Evolutionary conservation across 495 filamentous ascomycete genomes (phyloP).

Genomic region (Chlorociboria aeruginascens): DNA sequence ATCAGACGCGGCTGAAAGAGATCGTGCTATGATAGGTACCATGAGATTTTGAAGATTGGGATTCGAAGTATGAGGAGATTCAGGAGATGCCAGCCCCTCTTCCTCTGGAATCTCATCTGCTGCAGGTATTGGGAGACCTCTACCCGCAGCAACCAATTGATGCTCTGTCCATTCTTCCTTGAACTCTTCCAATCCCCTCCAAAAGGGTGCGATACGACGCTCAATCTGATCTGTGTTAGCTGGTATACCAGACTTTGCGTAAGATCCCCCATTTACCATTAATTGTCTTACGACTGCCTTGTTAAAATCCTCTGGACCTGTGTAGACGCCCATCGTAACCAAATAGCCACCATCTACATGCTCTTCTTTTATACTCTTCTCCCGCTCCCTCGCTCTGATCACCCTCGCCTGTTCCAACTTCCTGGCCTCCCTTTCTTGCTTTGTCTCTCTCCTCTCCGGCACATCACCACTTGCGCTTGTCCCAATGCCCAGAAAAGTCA

Average conservation of each 20-base stretch:
- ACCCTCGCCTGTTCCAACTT: constrained; percentile 71
- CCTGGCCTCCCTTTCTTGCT: constrained; percentile 80
- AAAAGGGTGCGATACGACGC: constrained; percentile 85
- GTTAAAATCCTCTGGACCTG: constrained; percentile 84
- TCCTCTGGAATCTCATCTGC: constrained; percentile 68
- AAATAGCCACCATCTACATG: constrained; percentile 90
- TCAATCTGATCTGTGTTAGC: constrained; percentile 53
- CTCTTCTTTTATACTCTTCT: constrained; percentile 87
- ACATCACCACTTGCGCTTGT: constrained; percentile 3
- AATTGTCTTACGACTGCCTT: constrained; percentile 83
- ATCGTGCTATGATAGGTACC: constrained; percentile 16
- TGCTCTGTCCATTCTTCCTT: constrained; percentile 83
- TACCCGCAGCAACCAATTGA: constrained; percentile 83
- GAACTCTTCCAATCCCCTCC: constrained; percentile 85
- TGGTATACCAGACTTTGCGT: neutral
- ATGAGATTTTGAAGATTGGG: constrained; percentile 17
- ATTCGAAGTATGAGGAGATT: constrained; percentile 12
- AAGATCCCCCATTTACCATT: constrained; percentile 45
- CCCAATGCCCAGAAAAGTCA: constrained; percentile 43
- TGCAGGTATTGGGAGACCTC: constrained; percentile 71
- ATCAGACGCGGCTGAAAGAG: constrained; percentile 17
- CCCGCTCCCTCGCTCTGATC: constrained; percentile 65
- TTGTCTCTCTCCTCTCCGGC: constrained; percentile 66
- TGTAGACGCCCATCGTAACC: constrained; percentile 90
- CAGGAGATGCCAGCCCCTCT: constrained; percentile 34